A percentile compares a stretch with the other conserved stretches of the same genome.
Evolutionary conservation across 2,329 filamentous ascomycete genomes (phyloP).

Genomic region (Sphaerulina musiva): DNA sequence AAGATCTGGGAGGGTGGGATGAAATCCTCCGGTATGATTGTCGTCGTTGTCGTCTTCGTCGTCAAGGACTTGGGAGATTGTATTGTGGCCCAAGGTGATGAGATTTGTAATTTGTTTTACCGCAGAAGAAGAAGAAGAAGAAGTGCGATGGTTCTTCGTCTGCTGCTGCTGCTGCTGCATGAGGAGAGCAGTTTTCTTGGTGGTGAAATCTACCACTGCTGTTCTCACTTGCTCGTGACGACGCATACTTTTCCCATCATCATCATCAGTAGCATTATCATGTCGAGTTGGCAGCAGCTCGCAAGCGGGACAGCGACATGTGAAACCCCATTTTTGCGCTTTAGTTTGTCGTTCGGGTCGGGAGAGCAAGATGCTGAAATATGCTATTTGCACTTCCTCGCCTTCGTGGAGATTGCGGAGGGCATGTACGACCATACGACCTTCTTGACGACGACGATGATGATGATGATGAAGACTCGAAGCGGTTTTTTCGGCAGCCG

Average conservation of each 20-base stretch:
- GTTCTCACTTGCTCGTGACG: constrained; percentile 10
- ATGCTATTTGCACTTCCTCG: constrained; percentile 22
- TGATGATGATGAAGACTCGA: no score
- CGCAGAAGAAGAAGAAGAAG: no score
- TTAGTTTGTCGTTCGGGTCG: constrained; percentile 17
- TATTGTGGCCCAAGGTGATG: constrained; percentile 5
- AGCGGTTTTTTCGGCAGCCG: no score
- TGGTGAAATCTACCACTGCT: constrained; percentile 13
- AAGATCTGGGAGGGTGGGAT: constrained; percentile 19
- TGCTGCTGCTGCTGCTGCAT: no score
- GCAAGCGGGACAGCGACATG: constrained; percentile 20
- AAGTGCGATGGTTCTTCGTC: no score
- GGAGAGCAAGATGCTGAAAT: constrained; percentile 22
- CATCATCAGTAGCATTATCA: neutral
- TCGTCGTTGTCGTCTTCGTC: neutral
- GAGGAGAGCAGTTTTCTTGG: constrained; percentile 1
- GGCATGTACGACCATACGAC: constrained; percentile 20
- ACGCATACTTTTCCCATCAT: neutral
- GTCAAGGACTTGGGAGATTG: constrained; percentile 1
- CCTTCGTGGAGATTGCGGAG: constrained; percentile 14
- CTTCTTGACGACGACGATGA: neutral
- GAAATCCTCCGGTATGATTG: constrained; percentile 3
- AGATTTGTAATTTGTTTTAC: constrained; percentile 10
- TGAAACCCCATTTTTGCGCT: constrained; percentile 22
- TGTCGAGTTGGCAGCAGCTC: neutral